Base-by-base conservation (phyloP, 2,329 filamentous ascomycete species). In the Epicoccum sorghinum region DNA sequence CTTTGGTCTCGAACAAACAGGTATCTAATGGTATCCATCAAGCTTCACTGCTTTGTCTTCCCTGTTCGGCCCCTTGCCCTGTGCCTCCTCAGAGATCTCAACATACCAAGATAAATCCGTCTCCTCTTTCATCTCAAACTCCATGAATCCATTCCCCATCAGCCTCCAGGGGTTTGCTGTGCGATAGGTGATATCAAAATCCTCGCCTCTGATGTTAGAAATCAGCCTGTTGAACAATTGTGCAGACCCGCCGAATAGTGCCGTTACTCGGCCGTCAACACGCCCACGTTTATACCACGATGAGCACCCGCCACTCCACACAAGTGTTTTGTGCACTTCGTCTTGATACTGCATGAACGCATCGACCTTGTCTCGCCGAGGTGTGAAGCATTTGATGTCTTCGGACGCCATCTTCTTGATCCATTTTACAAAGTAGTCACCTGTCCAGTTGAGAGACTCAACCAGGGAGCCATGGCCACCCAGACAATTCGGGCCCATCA, bases 91-190 rank as follows among this genome's bases (percentile, higher is more conserved):
- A 2, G 62, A 57, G 14, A 65, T 58, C 45, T 62, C 63, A 12
- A 63, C 61, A 32, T 65, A 66, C 58, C 58, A 66, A 4, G 58
- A 60, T 10, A 66, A 38, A 57, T 69, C 66, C 54, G 69, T 69
- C 24, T 62, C 70, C 14, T 71, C 70, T 12, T 75, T 65, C 63
- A 74, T 68, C 58, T 80, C 76, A 52, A 68, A 69, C 35, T 67
- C 66, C 2, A 77, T 78, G 56, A 78, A 77, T 1, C 80, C 79
- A 64, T 81, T 81, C 0, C 79, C 80, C 77, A 82, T 75, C 57
- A 80, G 80, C 24, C 74, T 55, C 59, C 78, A 82, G 13, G 72
- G 66, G 61, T 82, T 82, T n/a, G 60, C 51, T 13, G 70, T 75
- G 39, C 72, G 68, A 58, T 82, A 82, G 41, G 65, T 66, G 35